Evolutionary conservation across 2,329 filamentous ascomycete genomes (phyloP).

Genomic region (Aquanectria penicillioides): DNA sequence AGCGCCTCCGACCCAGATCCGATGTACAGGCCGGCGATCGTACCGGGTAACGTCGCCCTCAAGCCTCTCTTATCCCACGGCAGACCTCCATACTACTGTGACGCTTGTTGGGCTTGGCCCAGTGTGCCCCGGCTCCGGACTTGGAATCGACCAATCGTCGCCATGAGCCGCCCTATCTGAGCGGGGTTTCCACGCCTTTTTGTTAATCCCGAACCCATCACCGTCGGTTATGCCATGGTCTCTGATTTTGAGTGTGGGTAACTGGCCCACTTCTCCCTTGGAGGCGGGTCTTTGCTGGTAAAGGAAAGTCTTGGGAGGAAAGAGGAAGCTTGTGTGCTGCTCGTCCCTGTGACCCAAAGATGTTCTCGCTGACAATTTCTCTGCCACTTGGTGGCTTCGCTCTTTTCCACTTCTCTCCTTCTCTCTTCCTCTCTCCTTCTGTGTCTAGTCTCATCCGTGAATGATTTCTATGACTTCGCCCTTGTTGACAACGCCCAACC

Average conservation of each 20-base stretch:
- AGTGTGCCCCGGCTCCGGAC: constrained; percentile 39
- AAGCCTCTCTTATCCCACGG: not conserved
- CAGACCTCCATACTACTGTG: constrained; percentile 8
- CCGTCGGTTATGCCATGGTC: constrained; percentile 18
- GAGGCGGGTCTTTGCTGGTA: constrained; percentile 9
- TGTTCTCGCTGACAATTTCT: constrained; percentile 6
- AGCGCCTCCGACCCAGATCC: constrained; percentile 21
- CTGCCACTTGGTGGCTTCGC: constrained; percentile 11
- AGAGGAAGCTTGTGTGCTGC: constrained; percentile 19
- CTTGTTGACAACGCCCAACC: constrained; percentile 7
- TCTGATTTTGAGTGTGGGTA: constrained; percentile 17
- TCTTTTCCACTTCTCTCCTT: not conserved
- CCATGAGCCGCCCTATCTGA: constrained; percentile 25
- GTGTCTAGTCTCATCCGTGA: constrained; percentile 26
- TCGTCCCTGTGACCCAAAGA: constrained; percentile 23
- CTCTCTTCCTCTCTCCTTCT: not conserved
- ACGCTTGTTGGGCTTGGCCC: constrained; percentile 6
- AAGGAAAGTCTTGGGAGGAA: constrained; percentile 28
- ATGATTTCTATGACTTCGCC: constrained; percentile 16
- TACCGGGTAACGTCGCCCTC: constrained; percentile 25
- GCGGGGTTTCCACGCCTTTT: constrained; percentile 30
- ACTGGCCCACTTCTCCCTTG: constrained; percentile 20
- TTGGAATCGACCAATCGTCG: constrained; percentile 27
- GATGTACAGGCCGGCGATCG: constrained; percentile 24
- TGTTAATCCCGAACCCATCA: constrained; percentile 26